phyloP scores from a whole-genome alignment of 257 asterid genomes.

The Apocynum venetum region DNA sequence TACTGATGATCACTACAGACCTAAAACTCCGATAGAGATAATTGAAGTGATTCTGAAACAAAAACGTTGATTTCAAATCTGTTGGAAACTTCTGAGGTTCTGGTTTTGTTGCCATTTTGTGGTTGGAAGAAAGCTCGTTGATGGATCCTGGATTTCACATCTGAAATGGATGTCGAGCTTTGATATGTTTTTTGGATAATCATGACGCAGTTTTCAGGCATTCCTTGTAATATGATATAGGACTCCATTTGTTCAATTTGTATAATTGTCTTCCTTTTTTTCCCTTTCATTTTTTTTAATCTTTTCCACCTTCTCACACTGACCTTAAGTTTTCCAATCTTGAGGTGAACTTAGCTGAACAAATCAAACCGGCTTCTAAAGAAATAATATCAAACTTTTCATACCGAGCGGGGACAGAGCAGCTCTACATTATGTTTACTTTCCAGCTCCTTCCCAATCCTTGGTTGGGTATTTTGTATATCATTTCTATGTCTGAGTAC shows the following conservation, averaged over 20 bases:
- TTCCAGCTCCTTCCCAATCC: not conserved
- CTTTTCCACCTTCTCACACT: not conserved
- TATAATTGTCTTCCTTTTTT: not conserved
- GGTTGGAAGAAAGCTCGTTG: not conserved
- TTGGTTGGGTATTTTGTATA: not conserved
- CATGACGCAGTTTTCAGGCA: constrained; percentile 11
- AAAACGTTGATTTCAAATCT: constrained; percentile 27
- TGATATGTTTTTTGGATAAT: constrained; percentile 1
- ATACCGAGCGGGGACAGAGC: not conserved
- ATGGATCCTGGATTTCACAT: not conserved
- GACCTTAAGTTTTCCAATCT: not conserved
- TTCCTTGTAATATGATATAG: constrained; percentile 8
- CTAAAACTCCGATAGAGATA: constrained; percentile 73
- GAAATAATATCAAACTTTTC: not conserved
- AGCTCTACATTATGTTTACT: not conserved
- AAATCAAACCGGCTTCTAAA: not conserved
- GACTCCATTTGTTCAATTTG: constrained; percentile 13
- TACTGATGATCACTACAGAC: constrained; percentile 91
- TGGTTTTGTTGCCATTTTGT: not conserved
- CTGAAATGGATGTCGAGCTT: constrained; percentile 5
- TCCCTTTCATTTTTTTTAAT: not conserved
- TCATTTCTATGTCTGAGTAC: not conserved
- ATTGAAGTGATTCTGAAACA: constrained; percentile 59
- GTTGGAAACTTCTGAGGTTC: not conserved
- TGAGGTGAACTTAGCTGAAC: not conserved